Evolutionary conservation across 495 filamentous ascomycete genomes (phyloP).

Genomic region (Penicillium cinerascens): DNA sequence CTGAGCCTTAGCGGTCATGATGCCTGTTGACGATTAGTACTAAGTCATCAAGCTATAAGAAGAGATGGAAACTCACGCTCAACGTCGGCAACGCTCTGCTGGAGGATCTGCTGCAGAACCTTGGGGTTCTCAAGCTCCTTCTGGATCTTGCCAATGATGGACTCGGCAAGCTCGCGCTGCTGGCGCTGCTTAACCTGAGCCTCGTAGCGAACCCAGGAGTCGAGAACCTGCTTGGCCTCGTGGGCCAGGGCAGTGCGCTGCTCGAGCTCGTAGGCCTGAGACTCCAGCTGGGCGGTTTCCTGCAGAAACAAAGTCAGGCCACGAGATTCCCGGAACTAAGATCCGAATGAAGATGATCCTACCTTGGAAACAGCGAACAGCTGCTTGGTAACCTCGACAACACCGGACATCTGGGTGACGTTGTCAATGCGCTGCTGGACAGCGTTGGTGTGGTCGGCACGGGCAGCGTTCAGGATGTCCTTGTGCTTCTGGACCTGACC

Average conservation of each 20-base stretch:
- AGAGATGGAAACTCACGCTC: conserved; percentile 69
- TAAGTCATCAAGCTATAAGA: background rate
- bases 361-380: conserved; percentile 99
- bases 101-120: conserved; percentile 88
- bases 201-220: conserved; percentile 99
- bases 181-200: conserved; percentile 96
- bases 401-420: conserved; percentile 86
- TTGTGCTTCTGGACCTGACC: conserved; percentile 82
- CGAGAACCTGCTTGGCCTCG: conserved; percentile 92
- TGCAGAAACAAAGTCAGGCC: conserved; percentile 33
- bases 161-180: conserved; percentile 91
- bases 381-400: conserved; percentile 93
- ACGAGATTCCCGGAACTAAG: background rate
- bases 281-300: conserved; percentile 96
- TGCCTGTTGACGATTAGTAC: conserved; percentile 40
- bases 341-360: conserved; percentile 6
- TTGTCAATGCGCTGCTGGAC: conserved; percentile 90
- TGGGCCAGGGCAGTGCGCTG: conserved; percentile 83
- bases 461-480: conserved; percentile 86
- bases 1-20: conserved; percentile 53
- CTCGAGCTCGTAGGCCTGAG: conserved; percentile 93
- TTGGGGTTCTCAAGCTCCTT: conserved; percentile 98
- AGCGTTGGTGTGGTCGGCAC: conserved; percentile 89
- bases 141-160: conserved; percentile 89
- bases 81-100: conserved; percentile 91